Evolutionary conservation across 805 yeast species (phyloP), one percentile per base, ranked within the genome.

Genomic region (Starmerella tilneyi): DNA sequence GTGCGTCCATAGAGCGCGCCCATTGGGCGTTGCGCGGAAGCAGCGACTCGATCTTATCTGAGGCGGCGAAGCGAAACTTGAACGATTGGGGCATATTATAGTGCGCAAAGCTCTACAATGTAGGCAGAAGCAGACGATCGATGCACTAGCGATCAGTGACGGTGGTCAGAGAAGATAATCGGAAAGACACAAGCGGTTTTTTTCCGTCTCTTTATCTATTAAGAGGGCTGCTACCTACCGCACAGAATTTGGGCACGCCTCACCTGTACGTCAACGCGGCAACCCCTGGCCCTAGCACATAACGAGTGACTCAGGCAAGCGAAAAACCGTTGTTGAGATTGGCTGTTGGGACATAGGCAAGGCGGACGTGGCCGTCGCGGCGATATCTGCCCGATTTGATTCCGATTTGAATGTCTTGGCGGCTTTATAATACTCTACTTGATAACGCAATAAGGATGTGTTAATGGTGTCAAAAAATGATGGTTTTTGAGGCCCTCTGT

Each of bases 1-100:
- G 63, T 19, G 64, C 61, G 44, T 69, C 69, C 48, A 76, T 66
- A 16, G 63, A 45, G 27, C 55, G 48, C n/a, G 73, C 68, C 78
- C 78, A 73, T 29, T 59, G 59, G 33, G 49, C 53, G 61, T 73
- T 73, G 38, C 65, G 65, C 36, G 59, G 55, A 27, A 72, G 59
- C 41, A 71, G 58, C 17, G 58, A 44, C 34, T 60, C 58, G 17
- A 63, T 48, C 32, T 62, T 63, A 28, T 65, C 66, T 5, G 63
- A 51, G 31, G 62, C 58, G n/a, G 66, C 54, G 46, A 59, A 59
- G 20, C 59, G 48, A 55, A 60, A 61, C 20, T 39, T 41, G 33
- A 51, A 51, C 9, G 48, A 16, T 24, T 28, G 30, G 4, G 52
- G 43, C 50, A 42, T 49, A 9, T 16, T 12, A 5, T 9, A 5